Base-by-base conservation (phyloP, 208 protist species). In the Polymyxa betae region DNA sequence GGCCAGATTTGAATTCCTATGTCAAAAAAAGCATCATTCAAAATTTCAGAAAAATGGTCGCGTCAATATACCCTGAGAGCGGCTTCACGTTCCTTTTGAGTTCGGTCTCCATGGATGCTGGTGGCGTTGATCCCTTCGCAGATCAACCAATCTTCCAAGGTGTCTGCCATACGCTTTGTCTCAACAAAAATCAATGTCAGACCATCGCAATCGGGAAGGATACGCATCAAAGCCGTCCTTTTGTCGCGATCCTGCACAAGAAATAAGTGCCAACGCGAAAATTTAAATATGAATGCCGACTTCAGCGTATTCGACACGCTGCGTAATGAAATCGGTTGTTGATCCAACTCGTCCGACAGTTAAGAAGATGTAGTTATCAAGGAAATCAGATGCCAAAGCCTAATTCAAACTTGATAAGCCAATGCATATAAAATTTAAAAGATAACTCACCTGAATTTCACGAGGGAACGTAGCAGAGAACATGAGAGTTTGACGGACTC, bases 381-480 rank as follows among this genome's bases (percentile, higher is more conserved):
- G 93, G 94, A 99, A 99, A 93, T 99, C 97, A 43, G 94, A 92
- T 0, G 90, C 89, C 82, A 92, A 38, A 24, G 45, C 40, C 52
- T 91, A 44, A n/a, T n/a, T n/a, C n/a, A 29, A 92, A 82, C 20
- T 52, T 88, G 0, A 5, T 92, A 29, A n/a, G 46, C 0, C 0
- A 16, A 38, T n/a, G 38, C 89, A 77, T 72, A 82, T 88, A 78
- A 24, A 82, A 66, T 41, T 5, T 0, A 88, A 38, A 88, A 77
- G 10, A 5, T 98, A 98, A 1, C 99, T 94, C 68, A 95, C 95
- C 96, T 99, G 97, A 90, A 99, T 99, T 91, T 98, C 97, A 52
- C 95, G 94, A 24, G 98, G 98, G 95, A 98, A 99, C 45, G 98
- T 99, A 12, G 98, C 98, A 40, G 95, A 98, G 92, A 99, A 99